Base-by-base conservation (phyloP, 1,284 basidiomycete species). In the Irpex lacteus region DNA sequence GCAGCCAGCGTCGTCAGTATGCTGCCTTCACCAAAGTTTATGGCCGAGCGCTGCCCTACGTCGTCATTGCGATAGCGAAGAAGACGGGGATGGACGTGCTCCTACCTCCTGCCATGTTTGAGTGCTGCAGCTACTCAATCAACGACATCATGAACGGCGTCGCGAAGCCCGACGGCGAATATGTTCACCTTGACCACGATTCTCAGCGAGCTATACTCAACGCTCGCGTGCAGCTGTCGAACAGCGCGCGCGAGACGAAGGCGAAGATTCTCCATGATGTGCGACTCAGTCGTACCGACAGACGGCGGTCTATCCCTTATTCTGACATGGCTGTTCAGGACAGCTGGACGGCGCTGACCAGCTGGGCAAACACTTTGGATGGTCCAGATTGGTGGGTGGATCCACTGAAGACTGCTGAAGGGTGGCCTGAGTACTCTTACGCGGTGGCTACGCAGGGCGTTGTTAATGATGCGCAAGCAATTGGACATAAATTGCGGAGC, bases 101-200 rank as follows among this genome's bases (percentile, higher is more conserved):
- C 8, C 62, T 63, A 7, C 62, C 62, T 21, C 37, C 62, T n/a
- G 62, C 62, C 47, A 34, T 59, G 15, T 37, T 63, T 9, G 62
- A 63, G 58, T 63, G 62, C 37, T 63, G 62, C 52, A 47, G 57
- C 49, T 63, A 59, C 26, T 60, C 62, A 34, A 38, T 53, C 49
- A n/a, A 11, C 37, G 62, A 63, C 26, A 59, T 63, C 47, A 11
- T 59, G 13, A 19, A 36, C 4, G 62, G 62, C 44, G 57, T 63
- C 1, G 18, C 50, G 21, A 59, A 9, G 7, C 62, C 62, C 5
- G 19, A 34, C 18, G 58, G 58, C 8, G 34, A 19, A 11, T 13
- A 21, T 11, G 26, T 53, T 21, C 5, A 21, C 47, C 50, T 63
- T 8, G 19, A 52, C 26, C 47, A 34, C 44, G 44, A 47, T 34